These are phyloP conservation scores for Mycena amicta DNA, from an alignment of 768 basidiomycete genomes.

Conservation along the genomic window DNA sequence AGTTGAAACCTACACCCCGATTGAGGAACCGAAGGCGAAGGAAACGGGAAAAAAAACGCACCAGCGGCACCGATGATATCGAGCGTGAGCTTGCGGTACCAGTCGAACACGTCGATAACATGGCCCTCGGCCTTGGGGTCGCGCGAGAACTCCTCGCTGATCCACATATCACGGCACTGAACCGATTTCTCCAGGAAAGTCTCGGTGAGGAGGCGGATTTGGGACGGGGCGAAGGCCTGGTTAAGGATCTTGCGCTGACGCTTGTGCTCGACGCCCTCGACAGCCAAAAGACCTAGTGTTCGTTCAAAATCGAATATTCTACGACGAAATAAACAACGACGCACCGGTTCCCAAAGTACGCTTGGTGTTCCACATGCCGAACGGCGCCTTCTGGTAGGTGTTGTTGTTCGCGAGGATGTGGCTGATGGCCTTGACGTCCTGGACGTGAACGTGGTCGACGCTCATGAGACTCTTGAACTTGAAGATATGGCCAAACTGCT, in stretches of 20 bases:
- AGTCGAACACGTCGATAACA: slow-evolving; percentile 30
- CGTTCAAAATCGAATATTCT: background rate
- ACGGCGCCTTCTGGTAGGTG: slow-evolving; percentile 45
- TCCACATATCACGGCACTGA: slow-evolving; percentile 38
- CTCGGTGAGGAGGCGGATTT: slow-evolving; percentile 43
- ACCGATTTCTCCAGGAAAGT: slow-evolving; percentile 43
- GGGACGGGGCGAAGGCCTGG: slow-evolving; percentile 49
- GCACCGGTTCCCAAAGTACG: slow-evolving; percentile 28
- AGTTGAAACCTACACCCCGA: slow-evolving; percentile 16
- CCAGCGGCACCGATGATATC: slow-evolving; percentile 63
- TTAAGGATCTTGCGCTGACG: slow-evolving; percentile 36
- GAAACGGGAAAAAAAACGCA: slow-evolving; percentile 46
- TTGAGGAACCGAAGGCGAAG: slow-evolving; percentile 29
- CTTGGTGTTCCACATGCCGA: background rate
- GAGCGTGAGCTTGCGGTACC: slow-evolving; percentile 55
- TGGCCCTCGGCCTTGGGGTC: slow-evolving; percentile 41
- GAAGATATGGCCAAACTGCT: background rate
- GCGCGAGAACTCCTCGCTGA: slow-evolving; percentile 21
- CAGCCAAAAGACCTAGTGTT: slow-evolving; percentile 38
- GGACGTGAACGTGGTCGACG: slow-evolving; percentile 39
- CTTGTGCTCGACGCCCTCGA: slow-evolving; percentile 28
- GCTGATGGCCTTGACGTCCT: slow-evolving; percentile 50
- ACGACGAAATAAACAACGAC: slow-evolving; percentile 31
- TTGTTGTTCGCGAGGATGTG: slow-evolving; percentile 49
- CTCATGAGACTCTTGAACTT: background rate